Evolutionary conservation across 352 stramenopile species (phyloP).

Genomic region (Phytopythium vexans): DNA sequence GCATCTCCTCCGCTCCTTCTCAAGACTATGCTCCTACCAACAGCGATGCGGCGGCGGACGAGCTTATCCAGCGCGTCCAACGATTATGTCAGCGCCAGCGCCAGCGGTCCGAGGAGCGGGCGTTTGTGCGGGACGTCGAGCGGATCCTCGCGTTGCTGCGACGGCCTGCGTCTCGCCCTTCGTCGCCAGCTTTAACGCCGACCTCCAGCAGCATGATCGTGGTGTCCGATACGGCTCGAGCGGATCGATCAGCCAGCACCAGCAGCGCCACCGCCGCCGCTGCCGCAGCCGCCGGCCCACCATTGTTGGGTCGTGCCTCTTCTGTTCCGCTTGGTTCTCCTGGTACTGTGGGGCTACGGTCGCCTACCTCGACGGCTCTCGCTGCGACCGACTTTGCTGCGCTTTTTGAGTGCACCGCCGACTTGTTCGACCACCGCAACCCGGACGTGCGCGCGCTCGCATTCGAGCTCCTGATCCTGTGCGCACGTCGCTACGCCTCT

Average conservation of each 20-base stretch:
- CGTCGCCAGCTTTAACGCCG: not conserved
- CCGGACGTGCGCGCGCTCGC: constrained; percentile 59
- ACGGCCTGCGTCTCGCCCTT: not conserved
- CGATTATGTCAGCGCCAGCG: constrained; percentile 60
- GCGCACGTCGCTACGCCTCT: constrained; percentile 49
- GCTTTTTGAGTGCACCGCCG: constrained; percentile 64
- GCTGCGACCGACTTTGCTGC: constrained; percentile 40
- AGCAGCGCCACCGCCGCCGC: not conserved
- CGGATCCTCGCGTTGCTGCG: constrained; percentile 44
- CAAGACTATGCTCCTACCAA: too few relatives aligned
- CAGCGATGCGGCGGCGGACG: constrained; percentile 2
- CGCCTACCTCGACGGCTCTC: constrained; percentile 2
- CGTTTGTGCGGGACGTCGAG: constrained; percentile 68
- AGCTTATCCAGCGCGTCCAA: constrained; percentile 62
- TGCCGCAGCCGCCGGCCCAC: not conserved
- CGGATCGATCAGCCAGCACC: too few relatives aligned
- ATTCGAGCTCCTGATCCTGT: constrained; percentile 74
- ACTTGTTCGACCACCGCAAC: constrained; percentile 73
- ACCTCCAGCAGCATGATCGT: constrained; percentile 10
- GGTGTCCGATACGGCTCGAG: too few relatives aligned
- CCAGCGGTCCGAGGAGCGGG: constrained; percentile 56
- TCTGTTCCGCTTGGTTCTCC: too few relatives aligned
- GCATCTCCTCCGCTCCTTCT: not conserved
- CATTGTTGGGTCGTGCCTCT: not conserved
- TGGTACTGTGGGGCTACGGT: not conserved